Evolutionary conservation across 2,329 filamentous ascomycete species (phyloP), one percentile per base, ranked within the genome.

Genomic region (Septoria linicola): DNA sequence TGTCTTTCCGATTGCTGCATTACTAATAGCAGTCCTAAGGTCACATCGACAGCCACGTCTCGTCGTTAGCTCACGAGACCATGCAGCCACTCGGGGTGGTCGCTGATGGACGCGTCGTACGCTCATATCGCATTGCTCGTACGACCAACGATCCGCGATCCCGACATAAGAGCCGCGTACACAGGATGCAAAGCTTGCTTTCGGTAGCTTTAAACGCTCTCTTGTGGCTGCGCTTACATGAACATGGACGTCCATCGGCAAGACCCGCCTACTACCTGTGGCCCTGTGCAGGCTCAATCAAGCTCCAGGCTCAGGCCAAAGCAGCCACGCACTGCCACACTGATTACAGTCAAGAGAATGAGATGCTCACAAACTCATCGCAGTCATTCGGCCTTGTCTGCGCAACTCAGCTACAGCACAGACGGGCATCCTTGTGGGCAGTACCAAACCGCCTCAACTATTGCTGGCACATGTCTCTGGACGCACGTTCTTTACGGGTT

Each of bases 21-120:
- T 49, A 49, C 51, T 49, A 45, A 49, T 32, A 35, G 16, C 45
- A 41, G 39, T 19, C 20, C 34, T n/a, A 39, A 37, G 39, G 51
- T 49, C 32, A 49, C 49, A 49, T 55, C 43, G 44, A 37, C 4
- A 19, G 27, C 4, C 41, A 20, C 25, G 41, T 27, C 39, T 25
- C 11, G 17, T 7, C 7, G 13, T 39, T 39, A 10, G 8, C 8
- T 39, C 17, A 6, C 36, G 20, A 19, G 17, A 34, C 21, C 11
- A 20, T 34, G 8, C 3, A 16, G 16, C n/a, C 31, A 35, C 21
- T n/a, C n/a, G n/a, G n/a, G n/a, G n/a, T n/a, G n/a, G n/a, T n/a
- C n/a, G n/a, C 19, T 19, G 13, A 16, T 23, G 16, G 34, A 14
- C 17, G 44, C 44, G 35, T 47, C 14, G 42, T 36, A 37, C 17